Evolutionary conservation across 2,329 filamentous ascomycete genomes (phyloP).

Genomic region (Talaromyces sp.): DNA sequence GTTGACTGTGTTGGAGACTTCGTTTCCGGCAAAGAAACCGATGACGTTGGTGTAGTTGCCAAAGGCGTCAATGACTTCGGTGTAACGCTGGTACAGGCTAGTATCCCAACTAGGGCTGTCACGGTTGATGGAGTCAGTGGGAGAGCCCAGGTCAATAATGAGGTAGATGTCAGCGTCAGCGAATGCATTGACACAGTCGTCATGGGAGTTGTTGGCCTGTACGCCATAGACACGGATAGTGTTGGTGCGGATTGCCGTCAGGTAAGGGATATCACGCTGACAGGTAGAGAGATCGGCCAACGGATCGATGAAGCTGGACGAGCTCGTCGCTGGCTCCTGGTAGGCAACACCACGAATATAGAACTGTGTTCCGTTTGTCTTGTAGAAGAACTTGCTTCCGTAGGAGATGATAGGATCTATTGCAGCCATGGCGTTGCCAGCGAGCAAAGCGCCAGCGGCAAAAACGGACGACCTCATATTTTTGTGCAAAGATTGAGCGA

Average conservation of each 20-base stretch:
- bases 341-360: slow-evolving; percentile 94
- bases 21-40: slow-evolving; percentile 98
- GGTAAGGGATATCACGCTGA: slow-evolving; percentile 77
- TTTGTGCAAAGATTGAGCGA: slow-evolving; percentile 1
- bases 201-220: slow-evolving; percentile 72
- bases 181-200: slow-evolving; percentile 76
- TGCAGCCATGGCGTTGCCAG: slow-evolving; percentile 45
- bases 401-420: slow-evolving; percentile 44
- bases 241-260: slow-evolving; percentile 78
- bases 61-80: slow-evolving; percentile 73
- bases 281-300: slow-evolving; percentile 68
- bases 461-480: slow-evolving; percentile 52
- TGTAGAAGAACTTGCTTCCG: slow-evolving; percentile 86
- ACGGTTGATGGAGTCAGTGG: slow-evolving; percentile 77
- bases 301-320: slow-evolving; percentile 69
- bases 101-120: slow-evolving; percentile 73
- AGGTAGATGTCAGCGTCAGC: slow-evolving; percentile 89
- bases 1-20: slow-evolving; percentile 83
- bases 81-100: slow-evolving; percentile 74
- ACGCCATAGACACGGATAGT: slow-evolving; percentile 93
- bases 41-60: slow-evolving; percentile 83
- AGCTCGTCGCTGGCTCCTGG: slow-evolving; percentile 52
- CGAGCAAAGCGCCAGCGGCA: slow-evolving; percentile 50
- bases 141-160: slow-evolving; percentile 83
- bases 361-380: slow-evolving; percentile 72